Evolutionary conservation across 805 yeast genomes (phyloP), one percentile per base, ranked within the genome.

Genomic region (Saccharomycopsis microspora): DNA sequence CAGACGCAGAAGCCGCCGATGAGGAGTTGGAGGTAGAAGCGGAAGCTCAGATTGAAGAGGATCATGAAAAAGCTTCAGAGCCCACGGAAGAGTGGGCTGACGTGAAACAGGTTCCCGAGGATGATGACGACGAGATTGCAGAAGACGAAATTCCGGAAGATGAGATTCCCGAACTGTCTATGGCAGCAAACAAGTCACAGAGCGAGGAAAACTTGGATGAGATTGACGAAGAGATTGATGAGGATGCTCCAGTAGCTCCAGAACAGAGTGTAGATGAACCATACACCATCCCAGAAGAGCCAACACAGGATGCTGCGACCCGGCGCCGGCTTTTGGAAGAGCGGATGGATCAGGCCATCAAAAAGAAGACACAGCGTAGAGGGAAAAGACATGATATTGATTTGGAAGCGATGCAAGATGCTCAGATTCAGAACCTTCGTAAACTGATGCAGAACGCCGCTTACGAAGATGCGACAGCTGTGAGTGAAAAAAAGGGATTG

Each of bases 331-430:
- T 76, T 54, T 72, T 93, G 54, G 97, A 93, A 64, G 90, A 79
- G 50, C 77, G 73, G 56, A 75, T 93, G 67, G 93, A 83, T 54
- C 77, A 79, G 39, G 82, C 95, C 1, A 65, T 90, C 53, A 85
- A 85, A 62, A 44, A 37, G n/a, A 72, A 69, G 44, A 74, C 82
- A 27, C 72, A 74, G 19, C 73, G 74, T 53, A 72, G 82, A 50
- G 78, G 83, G 57, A 77, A 74, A 58, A 72, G 73, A 63, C 90
- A 85, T 57, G 97, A 93, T 57, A 95, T 87, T 60, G 98, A 93
- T 66, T 68, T 93, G 55, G 97, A 94, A 62, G 82, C 87, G 59
- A 83, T 86, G 82, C 94, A 89, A 62, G 99, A 93, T 70, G 97
- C 89, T 60, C 75, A 77, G 51, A 85, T 93, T 54, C 79, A 86